Percentiles rank a stretch among this genome's conserved stretches.
Conservation (phyloP, 148 eudicot genomes). For the Euryodendron excelsum region DNA sequence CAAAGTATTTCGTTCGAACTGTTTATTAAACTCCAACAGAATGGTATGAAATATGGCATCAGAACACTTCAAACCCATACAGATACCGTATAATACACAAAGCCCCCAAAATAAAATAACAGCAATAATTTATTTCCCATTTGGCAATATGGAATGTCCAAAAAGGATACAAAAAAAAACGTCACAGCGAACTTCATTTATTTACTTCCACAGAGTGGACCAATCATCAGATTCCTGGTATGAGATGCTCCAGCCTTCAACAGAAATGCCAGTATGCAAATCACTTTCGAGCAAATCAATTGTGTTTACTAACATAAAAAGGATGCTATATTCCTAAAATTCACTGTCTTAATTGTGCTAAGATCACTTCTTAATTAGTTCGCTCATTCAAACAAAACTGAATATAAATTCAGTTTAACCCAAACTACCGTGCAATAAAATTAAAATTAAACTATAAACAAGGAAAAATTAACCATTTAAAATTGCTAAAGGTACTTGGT, state of each 20-base stretch:
- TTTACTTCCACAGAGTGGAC: neutral
- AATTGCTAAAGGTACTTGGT: conserved; percentile 30
- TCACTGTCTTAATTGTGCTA: neutral
- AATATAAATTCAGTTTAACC: neutral
- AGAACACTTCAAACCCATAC: neutral
- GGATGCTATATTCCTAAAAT: neutral
- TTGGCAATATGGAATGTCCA: no score
- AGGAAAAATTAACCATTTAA: no score
- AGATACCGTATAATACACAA: neutral
- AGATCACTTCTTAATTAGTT: neutral
- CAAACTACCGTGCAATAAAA: neutral
- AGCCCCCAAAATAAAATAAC: no score
- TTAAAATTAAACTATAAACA: neutral
- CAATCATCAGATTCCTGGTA: no score
- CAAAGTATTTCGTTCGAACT: neutral
- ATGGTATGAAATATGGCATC: neutral
- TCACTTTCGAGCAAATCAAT: neutral
- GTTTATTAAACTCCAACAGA: neutral
- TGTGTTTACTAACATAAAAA: neutral
- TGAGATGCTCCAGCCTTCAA: neutral
- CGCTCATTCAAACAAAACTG: neutral
- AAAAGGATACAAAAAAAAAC: no score
- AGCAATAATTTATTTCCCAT: no score
- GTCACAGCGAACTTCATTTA: no score
- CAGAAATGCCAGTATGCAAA: neutral